phyloP scores from a whole-genome alignment of 1,139 yeast genomes.

The Scheffersomyces segobiensis region DNA sequence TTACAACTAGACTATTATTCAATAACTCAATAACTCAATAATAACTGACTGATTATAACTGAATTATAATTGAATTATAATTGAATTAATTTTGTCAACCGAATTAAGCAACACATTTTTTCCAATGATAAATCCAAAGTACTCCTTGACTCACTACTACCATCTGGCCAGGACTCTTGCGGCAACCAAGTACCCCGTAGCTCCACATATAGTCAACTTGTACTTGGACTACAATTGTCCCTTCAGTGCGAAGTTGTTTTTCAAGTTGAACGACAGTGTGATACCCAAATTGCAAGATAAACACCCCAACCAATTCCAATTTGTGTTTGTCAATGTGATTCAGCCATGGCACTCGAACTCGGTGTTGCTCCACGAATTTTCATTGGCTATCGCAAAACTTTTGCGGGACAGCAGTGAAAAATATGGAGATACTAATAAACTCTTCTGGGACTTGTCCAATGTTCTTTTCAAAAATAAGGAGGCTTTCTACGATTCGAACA shows the following conservation, averaged over 20 bases:
- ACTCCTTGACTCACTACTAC: slow-evolving; percentile 39
- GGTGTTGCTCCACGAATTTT: slow-evolving; percentile 66
- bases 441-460: slow-evolving; percentile 65
- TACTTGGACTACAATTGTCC: slow-evolving; percentile 83
- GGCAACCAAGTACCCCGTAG: slow-evolving; percentile 13
- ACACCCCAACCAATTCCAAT: slow-evolving; percentile 54
- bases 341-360: slow-evolving; percentile 91
- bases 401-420: slow-evolving; percentile 38
- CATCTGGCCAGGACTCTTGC: slow-evolving; percentile 22
- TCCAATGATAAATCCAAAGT: slow-evolving; percentile 43
- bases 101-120: neutral
- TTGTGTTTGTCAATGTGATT: slow-evolving; percentile 63
- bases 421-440: slow-evolving; percentile 22
- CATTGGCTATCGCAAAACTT: slow-evolving; percentile 64
- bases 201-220: slow-evolving; percentile 44
- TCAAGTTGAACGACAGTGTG: slow-evolving; percentile 52
- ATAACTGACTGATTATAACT: neutral
- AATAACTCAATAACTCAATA: too few relatives aligned
- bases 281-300: slow-evolving; percentile 52
- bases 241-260: slow-evolving; percentile 64
- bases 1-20: neutral
- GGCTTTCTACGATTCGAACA: slow-evolving; percentile 63
- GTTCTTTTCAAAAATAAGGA: slow-evolving; percentile 55
- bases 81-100: neutral
- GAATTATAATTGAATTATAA: neutral